Conservation (phyloP, 805 yeast species). For the Candida taoyuanica region DNA sequence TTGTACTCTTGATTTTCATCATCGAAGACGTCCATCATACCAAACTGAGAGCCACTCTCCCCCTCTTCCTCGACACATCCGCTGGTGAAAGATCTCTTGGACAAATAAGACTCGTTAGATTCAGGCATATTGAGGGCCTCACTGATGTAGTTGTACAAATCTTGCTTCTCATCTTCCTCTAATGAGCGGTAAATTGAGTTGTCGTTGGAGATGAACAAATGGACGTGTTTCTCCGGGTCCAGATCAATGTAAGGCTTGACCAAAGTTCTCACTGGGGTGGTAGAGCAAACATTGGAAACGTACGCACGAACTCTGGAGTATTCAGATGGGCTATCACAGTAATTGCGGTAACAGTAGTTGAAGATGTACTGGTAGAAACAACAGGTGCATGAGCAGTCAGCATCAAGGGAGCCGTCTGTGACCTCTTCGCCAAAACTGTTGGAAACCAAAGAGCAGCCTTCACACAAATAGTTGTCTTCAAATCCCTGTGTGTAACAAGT, state of each 20-base stretch:
- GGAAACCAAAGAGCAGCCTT: constrained; percentile 24
- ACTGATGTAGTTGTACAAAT: constrained; percentile 14
- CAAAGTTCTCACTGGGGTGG: constrained; percentile 13
- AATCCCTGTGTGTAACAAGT: constrained; percentile 22
- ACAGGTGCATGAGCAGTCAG: constrained; percentile 25
- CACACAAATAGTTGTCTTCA: constrained; percentile 22
- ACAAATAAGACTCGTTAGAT: not conserved
- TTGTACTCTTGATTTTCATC: not conserved
- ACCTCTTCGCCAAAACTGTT: not conserved
- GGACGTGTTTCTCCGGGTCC: constrained; percentile 1
- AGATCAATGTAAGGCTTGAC: constrained; percentile 14
- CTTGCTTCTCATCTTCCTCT: constrained; percentile 13
- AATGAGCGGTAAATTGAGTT: constrained; percentile 20
- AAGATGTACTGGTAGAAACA: constrained; percentile 23
- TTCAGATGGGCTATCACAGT: constrained; percentile 19
- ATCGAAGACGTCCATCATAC: too few relatives aligned
- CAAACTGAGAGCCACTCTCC: too few relatives aligned
- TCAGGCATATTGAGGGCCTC: constrained; percentile 7
- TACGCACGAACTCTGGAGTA: constrained; percentile 10
- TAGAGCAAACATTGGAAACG: constrained; percentile 11
- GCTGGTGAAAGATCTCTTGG: constrained; percentile 1
- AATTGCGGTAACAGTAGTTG: constrained; percentile 24
- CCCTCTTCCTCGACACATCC: constrained; percentile 1
- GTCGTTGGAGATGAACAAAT: constrained; percentile 17
- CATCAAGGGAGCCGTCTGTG: constrained; percentile 7